Percentiles rank a stretch among this genome's conserved stretches.
Evolutionary conservation across 495 filamentous ascomycete species (phyloP).

Genomic region (Clohesyomyces aquaticus): DNA sequence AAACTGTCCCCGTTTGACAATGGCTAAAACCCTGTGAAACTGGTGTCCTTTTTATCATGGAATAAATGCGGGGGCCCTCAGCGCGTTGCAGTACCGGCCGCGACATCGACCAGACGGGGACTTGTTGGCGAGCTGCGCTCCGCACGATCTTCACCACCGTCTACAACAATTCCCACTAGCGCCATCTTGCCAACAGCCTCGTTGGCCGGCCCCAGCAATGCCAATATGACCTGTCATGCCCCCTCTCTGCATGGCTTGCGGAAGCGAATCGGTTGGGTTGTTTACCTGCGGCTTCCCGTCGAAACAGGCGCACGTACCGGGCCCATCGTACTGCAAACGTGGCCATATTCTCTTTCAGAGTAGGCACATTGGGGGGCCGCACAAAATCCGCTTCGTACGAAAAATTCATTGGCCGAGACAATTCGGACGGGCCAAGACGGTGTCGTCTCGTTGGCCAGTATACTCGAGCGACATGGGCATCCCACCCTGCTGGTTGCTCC

Average conservation of each 20-base stretch:
- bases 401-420: slow-evolving; percentile 24
- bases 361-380: slow-evolving; percentile 17
- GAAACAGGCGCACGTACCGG: slow-evolving; percentile 37
- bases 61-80: too few species aligned
- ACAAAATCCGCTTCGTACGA: not conserved
- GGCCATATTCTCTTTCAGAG: slow-evolving; percentile 26
- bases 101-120: not conserved
- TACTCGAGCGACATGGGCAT: slow-evolving; percentile 22
- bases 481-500: not conserved
- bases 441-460: slow-evolving; percentile 24
- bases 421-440: slow-evolving; percentile 9
- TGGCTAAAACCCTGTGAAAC: too few species aligned
- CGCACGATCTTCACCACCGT: slow-evolving; percentile 12
- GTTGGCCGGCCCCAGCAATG: slow-evolving; percentile 1
- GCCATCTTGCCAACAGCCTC: slow-evolving; percentile 15
- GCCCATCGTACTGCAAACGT: slow-evolving; percentile 34
- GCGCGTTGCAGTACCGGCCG: not conserved
- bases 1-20: slow-evolving; percentile 13
- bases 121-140: slow-evolving; percentile 5
- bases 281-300: slow-evolving; percentile 33
- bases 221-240: slow-evolving; percentile 14
- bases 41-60: too few species aligned
- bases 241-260: slow-evolving; percentile 18
- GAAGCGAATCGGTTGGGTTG: slow-evolving; percentile 31
- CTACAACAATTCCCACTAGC: not conserved